Percentiles rank a stretch among this genome's conserved stretches.
Conservation (phyloP, 305 asterid genomes). For the Fraxinus paxiana region DNA sequence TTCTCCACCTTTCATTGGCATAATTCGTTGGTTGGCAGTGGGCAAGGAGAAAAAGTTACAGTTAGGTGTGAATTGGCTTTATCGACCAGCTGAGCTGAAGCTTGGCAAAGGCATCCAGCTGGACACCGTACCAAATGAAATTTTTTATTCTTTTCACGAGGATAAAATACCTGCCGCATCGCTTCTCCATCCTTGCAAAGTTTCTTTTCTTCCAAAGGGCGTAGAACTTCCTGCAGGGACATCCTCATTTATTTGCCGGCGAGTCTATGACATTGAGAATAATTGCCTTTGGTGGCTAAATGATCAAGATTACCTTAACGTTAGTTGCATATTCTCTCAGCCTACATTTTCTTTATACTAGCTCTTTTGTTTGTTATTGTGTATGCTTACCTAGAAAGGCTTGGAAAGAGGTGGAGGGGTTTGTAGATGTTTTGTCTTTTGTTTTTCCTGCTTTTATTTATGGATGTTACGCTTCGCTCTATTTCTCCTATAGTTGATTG, state of each 20-base stretch:
- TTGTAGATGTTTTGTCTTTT: not conserved
- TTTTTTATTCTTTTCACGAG: conserved; percentile 43
- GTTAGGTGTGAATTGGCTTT: conserved; percentile 82
- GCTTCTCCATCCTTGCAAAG: conserved; percentile 93
- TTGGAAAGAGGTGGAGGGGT: conserved; percentile 11
- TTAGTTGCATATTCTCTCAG: conserved; percentile 40
- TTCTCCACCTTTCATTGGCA: conserved; percentile 53
- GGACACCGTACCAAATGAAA: conserved; percentile 69
- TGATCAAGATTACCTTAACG: conserved; percentile 73
- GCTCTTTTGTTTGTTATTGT: not conserved
- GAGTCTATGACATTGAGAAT: conserved; percentile 68
- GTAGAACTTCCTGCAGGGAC: conserved; percentile 70
- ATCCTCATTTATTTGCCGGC: conserved; percentile 82
- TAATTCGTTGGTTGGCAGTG: conserved; percentile 53
- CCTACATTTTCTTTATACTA: not conserved
- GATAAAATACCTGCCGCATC: conserved; percentile 83
- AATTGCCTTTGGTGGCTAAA: conserved; percentile 87
- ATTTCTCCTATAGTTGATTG: not conserved
- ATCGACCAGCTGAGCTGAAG: conserved; percentile 80
- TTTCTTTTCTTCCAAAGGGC: conserved; percentile 91
- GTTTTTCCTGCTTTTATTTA: not conserved
- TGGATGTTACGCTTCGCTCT: not conserved
- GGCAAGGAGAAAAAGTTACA: conserved; percentile 48
- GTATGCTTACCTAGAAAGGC: not conserved
- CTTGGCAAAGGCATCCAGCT: conserved; percentile 64